Evolutionary conservation across 306 rosid genomes (phyloP).

Genomic region (Luffa acutangula): DNA sequence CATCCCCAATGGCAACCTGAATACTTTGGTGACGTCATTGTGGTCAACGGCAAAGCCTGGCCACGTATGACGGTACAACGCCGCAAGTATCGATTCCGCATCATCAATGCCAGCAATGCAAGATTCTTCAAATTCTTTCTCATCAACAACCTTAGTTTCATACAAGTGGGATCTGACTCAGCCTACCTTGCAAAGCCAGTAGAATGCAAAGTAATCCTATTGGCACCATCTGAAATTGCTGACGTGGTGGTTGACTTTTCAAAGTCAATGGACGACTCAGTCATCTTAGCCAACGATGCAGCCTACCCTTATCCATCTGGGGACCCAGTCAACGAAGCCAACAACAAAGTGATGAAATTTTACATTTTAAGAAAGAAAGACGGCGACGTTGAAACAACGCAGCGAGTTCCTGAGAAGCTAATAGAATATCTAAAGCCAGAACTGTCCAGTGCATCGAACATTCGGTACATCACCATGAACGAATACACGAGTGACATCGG

Average conservation of each 20-base stretch:
- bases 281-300: constrained; percentile 48
- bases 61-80: constrained; percentile 50
- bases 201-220: constrained; percentile 10
- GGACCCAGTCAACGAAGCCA: constrained; percentile 44
- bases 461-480: constrained; percentile 58
- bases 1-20: constrained; percentile 72
- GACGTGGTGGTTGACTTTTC: constrained; percentile 63
- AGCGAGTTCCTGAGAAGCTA: constrained; percentile 26
- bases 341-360: constrained; percentile 53
- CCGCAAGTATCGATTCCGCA: constrained; percentile 59
- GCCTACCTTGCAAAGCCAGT: constrained; percentile 39
- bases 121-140: constrained; percentile 60
- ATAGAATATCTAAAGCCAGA: constrained; percentile 32
- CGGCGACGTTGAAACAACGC: constrained; percentile 23
- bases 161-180: constrained; percentile 61
- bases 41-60: constrained; percentile 89
- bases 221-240: constrained; percentile 96
- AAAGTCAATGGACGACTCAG: constrained; percentile 10
- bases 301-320: constrained; percentile 62
- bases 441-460: constrained; percentile 27
- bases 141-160: constrained; percentile 38
- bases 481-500: constrained; percentile 43
- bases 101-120: constrained; percentile 75
- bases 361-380: constrained; percentile 12
- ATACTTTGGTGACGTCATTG: constrained; percentile 54